These are phyloP conservation scores for Paramecium biaurelia DNA, from an alignment of 73 alveolate genomes.

Conservation along the genomic window DNA sequence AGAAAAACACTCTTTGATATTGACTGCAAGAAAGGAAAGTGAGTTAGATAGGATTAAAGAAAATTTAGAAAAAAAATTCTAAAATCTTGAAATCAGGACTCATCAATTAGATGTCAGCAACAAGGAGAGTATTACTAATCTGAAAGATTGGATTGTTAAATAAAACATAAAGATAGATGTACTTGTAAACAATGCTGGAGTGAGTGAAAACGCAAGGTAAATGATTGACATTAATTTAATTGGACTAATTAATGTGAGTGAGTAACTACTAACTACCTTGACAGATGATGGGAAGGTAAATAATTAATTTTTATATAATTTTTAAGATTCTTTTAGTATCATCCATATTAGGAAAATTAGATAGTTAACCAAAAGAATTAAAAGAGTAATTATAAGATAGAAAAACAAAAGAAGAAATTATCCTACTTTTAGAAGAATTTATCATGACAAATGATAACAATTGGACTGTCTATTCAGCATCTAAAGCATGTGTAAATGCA, in stretches of 20 bases:
- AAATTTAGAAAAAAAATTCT: neutral
- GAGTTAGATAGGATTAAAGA: neutral
- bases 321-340: neutral
- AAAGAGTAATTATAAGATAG: neutral
- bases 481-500: conserved; percentile 21
- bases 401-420: neutral
- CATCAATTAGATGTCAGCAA: neutral
- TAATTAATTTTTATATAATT: neutral
- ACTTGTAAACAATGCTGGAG: conserved; percentile 47
- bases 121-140: neutral
- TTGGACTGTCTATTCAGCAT: neutral
- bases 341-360: neutral
- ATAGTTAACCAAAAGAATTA: neutral
- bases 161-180: neutral
- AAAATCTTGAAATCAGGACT: neutral
- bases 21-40: neutral
- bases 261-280: neutral
- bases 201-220: neutral
- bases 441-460: neutral
- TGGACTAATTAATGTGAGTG: neutral
- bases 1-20: neutral
- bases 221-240: neutral
- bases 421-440: neutral
- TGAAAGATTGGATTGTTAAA: neutral
- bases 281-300: conserved; percentile 32